These are phyloP conservation scores for Hyaloscypha bicolor DNA, from an alignment of 495 filamentous ascomycete genomes.

Conservation along the genomic window DNA sequence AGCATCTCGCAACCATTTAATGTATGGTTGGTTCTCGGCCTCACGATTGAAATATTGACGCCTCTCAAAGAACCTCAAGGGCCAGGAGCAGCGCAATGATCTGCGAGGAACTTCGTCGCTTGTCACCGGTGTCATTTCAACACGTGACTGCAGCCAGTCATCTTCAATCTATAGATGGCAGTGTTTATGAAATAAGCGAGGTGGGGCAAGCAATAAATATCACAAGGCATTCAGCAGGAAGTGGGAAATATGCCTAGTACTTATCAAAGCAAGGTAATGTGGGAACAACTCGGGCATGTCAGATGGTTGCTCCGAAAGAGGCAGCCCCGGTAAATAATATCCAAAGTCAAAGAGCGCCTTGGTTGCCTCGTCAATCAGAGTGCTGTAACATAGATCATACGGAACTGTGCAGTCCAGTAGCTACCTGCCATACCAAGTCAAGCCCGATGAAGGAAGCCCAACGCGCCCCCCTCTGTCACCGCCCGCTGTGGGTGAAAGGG, in stretches of 20 bases:
- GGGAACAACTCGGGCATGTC: neutral
- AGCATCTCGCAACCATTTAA: neutral
- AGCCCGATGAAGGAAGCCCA: neutral
- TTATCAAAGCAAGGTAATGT: neutral
- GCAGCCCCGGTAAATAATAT: neutral
- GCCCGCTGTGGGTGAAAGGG: neutral
- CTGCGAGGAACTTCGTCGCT: neutral
- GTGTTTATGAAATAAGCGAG: neutral
- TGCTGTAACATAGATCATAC: neutral
- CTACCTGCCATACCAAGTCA: neutral
- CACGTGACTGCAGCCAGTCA: slow-evolving; percentile 4
- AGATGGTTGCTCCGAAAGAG: neutral
- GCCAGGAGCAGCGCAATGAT: slow-evolving; percentile 1
- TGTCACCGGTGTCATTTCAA: neutral
- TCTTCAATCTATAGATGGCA: neutral
- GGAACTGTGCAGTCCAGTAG: neutral
- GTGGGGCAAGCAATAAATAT: neutral
- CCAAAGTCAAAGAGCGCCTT: neutral
- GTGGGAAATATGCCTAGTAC: neutral
- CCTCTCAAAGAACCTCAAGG: neutral
- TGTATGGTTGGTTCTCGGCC: slow-evolving; percentile 8
- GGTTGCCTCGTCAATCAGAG: slow-evolving; percentile 1
- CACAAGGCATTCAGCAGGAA: neutral
- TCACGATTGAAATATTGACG: neutral
- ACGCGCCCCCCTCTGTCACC: neutral